Evolutionary conservation across 2,329 filamentous ascomycete genomes (phyloP).

Genomic region (Pseudogymnoascus sp.): DNA sequence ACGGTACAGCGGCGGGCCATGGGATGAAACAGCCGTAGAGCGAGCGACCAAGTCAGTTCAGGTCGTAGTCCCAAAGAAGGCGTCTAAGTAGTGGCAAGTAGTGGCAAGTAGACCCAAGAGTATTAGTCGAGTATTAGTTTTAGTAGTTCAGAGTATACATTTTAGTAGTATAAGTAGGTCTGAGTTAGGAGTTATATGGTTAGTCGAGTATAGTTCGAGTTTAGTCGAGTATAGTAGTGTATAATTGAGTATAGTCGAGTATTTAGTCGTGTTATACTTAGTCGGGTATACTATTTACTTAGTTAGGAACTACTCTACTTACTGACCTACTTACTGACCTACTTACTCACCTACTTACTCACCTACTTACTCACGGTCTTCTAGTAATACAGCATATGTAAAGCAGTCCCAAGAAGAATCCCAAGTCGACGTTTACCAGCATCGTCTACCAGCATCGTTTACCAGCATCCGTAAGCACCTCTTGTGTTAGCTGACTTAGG

Average conservation of each 20-base stretch:
- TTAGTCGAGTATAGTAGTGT: background rate
- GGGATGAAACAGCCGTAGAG: conserved; percentile 8
- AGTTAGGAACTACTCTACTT: too few relatives aligned
- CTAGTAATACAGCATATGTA: background rate
- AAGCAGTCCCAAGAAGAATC: background rate
- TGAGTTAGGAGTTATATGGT: background rate
- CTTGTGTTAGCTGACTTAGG: background rate
- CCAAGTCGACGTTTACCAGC: conserved; percentile 1
- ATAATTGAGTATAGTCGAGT: background rate
- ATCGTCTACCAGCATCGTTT: background rate
- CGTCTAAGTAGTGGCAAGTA: conserved; percentile 1
- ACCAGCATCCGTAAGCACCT: background rate
- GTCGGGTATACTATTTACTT: background rate
- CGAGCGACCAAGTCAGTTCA: background rate
- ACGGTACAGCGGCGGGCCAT: background rate
- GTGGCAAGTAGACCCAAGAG: background rate
- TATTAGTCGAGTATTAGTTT: too few relatives aligned
- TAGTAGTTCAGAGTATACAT: too few relatives aligned
- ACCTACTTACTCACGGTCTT: background rate
- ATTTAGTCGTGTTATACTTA: background rate
- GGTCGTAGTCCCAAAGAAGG: background rate
- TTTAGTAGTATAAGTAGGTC: background rate
- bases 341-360: background rate
- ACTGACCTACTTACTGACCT: background rate
- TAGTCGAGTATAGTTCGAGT: background rate